Percentiles rank a stretch among this genome's conserved stretches.
These are phyloP conservation scores for Rhodamnia argentea DNA, from an alignment of 345 rosid genomes.

Conservation along the genomic window DNA sequence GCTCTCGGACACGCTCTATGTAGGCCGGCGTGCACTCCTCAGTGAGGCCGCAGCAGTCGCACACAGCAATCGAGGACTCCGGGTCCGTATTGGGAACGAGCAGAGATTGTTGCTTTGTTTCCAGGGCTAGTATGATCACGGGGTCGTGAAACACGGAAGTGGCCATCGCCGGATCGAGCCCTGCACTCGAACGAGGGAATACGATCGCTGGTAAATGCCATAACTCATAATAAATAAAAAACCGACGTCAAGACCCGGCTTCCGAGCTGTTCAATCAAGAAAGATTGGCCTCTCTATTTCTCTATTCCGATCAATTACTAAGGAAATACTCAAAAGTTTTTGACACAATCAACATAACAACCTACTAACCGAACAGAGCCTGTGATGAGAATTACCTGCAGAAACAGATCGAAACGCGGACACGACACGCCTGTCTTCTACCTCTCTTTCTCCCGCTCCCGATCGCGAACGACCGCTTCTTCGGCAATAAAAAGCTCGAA, in stretches of 20 bases:
- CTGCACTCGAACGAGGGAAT: not conserved
- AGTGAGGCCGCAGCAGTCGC: slow-evolving; percentile 24
- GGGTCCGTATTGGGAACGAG: not conserved
- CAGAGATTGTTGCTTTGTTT: not conserved
- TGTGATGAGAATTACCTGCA: not conserved
- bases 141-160: not conserved
- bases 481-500: not conserved
- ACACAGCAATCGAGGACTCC: not conserved
- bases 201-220: not conserved
- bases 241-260: not conserved
- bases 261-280: not conserved
- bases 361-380: not conserved
- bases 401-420: not conserved
- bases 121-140: not conserved
- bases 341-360: not conserved
- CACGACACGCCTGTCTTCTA: not conserved
- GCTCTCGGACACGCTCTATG: slow-evolving; percentile 10
- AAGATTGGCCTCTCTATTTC: too few species aligned
- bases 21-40: slow-evolving; percentile 32
- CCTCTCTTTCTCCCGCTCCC: not conserved
- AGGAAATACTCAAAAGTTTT: not conserved
- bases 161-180: not conserved
- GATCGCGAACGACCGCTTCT: not conserved
- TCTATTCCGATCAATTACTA: not conserved
- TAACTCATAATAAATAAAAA: too few species aligned